A percentile compares a stretch with the other conserved stretches of the same genome.
Evolutionary conservation across 2,329 filamentous ascomycete genomes (phyloP).

Genomic region (Achaetomium macrosporum): DNA sequence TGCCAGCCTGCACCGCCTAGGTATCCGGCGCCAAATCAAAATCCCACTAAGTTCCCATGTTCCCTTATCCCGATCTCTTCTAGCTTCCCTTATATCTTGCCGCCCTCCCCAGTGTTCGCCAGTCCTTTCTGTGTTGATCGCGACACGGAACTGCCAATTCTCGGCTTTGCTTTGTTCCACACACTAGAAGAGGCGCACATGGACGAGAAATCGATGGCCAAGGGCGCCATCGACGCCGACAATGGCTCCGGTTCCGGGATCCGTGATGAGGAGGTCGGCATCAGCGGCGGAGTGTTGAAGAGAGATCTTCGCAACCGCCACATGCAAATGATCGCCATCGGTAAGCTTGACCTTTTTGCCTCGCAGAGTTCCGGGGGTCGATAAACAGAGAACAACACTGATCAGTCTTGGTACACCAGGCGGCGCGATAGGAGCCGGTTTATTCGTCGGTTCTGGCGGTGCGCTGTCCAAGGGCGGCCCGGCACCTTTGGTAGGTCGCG

Average conservation of each 20-base stretch:
- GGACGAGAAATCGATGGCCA: not conserved
- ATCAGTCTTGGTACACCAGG: slow-evolving; percentile 23
- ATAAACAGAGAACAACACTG: not conserved
- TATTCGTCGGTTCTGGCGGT: slow-evolving; percentile 63
- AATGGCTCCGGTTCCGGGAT: slow-evolving; percentile 7
- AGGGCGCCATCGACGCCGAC: slow-evolving; percentile 20
- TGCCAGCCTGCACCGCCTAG: not conserved
- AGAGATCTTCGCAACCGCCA: slow-evolving; percentile 8
- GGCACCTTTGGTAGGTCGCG: slow-evolving; percentile 28
- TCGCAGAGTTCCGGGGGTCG: too few species aligned
- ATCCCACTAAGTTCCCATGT: not conserved
- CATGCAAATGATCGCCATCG: slow-evolving; percentile 40
- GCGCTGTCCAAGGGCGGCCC: slow-evolving; percentile 59
- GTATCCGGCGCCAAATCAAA: not conserved
- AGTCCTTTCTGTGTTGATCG: not conserved
- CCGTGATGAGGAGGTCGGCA: slow-evolving; percentile 1
- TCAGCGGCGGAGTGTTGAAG: slow-evolving; percentile 1
- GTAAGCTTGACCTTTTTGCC: slow-evolving; percentile 24
- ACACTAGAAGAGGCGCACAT: not conserved
- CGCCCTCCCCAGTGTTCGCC: not conserved
- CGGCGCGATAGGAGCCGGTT: slow-evolving; percentile 47
- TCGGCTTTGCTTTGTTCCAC: not conserved
- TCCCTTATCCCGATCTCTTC: not conserved
- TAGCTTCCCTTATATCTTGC: not conserved
- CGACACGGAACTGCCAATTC: not conserved